Conservation (phyloP, 2,329 filamentous ascomycete species). For the Neospermospora avenae region DNA sequence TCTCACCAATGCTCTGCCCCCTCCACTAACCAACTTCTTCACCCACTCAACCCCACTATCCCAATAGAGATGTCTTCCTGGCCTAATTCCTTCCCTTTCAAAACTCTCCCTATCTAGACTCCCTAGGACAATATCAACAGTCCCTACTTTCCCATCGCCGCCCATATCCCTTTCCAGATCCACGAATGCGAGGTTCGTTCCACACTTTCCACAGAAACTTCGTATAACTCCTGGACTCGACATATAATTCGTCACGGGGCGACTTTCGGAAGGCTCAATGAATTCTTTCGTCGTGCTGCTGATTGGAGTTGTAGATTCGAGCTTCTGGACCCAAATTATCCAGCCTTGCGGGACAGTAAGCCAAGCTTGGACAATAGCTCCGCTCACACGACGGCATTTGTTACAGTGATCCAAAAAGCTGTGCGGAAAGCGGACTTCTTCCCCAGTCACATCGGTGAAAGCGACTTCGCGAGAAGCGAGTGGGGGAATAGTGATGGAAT, state of each 20-base stretch:
- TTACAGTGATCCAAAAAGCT: slow-evolving; percentile 30
- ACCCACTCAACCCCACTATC: slow-evolving; percentile 28
- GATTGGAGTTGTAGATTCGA: neutral
- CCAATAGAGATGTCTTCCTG: slow-evolving; percentile 29
- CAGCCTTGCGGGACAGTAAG: slow-evolving; percentile 28
- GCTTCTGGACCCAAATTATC: slow-evolving; percentile 16
- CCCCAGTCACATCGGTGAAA: slow-evolving; percentile 9
- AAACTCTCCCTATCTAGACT: slow-evolving; percentile 27
- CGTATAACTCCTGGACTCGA: slow-evolving; percentile 24
- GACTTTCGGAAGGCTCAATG: neutral
- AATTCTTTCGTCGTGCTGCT: neutral
- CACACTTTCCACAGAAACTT: slow-evolving; percentile 29
- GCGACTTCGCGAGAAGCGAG: slow-evolving; percentile 13
- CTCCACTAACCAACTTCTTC: slow-evolving; percentile 11
- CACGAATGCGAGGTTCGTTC: slow-evolving; percentile 27
- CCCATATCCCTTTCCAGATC: slow-evolving; percentile 13
- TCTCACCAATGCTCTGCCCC: neutral
- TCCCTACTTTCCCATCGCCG: slow-evolving; percentile 7
- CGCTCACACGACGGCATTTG: slow-evolving; percentile 25
- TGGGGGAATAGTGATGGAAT: slow-evolving; percentile 27
- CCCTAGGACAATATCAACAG: slow-evolving; percentile 27
- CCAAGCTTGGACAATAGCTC: slow-evolving; percentile 28
- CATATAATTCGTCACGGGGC: slow-evolving; percentile 12
- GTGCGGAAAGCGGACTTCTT: slow-evolving; percentile 19
- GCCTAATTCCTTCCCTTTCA: slow-evolving; percentile 18